Base-by-base conservation (phyloP, 768 basidiomycete species). In the Kondoa malvinella region DNA sequence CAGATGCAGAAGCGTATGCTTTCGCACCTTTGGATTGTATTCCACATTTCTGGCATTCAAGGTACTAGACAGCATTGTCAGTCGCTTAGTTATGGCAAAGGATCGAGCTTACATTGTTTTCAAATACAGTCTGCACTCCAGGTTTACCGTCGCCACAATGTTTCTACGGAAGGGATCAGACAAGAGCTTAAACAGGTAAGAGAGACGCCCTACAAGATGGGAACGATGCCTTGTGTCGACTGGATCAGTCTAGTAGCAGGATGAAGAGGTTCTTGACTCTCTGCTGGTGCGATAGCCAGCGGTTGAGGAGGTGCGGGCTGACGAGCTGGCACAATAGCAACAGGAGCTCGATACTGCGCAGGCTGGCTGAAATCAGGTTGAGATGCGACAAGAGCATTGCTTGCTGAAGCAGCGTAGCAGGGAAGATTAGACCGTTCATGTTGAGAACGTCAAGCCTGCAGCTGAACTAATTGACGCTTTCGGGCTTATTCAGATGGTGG, bases 121-220 rank as follows among this genome's bases (percentile, higher is more conserved):
- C 66, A 99, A 81, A 77, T 97, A 94, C 63, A 99, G 82, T 56
- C 92, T 84, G 72, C 92, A 96, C 77, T 95, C 94, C 30, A 99
- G 83, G 75, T 96, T 97, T 77, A 97, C 94, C 3, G 95, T 99
- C 2, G 95, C 94, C 72, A 99, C 95, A 69, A 97, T 97, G 80
- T 97, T 99, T 61, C 63, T 66, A 56, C 14, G 25, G 25, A 1
- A 1, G 1, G 14, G 30, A 50, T 56, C 34, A 58, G 56, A 34
- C 32, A 15, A 25, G 61, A 34, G 34, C 57, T 56, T 61, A 25
- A n/a, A 59, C 29, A 16, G 40, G 56, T 56, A 16, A 57, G 34
- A 50, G 15, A 57, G 57, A 80, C 81, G 75, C 73, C 81, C 83
- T 99, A 94, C 64, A 99, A 82, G 1, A 92, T 96, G n/a, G 94